A percentile compares a stretch with the other conserved stretches of the same genome.
Evolutionary conservation across 2,329 filamentous ascomycete species (phyloP).

Genomic region (Aspergillus japonicus): DNA sequence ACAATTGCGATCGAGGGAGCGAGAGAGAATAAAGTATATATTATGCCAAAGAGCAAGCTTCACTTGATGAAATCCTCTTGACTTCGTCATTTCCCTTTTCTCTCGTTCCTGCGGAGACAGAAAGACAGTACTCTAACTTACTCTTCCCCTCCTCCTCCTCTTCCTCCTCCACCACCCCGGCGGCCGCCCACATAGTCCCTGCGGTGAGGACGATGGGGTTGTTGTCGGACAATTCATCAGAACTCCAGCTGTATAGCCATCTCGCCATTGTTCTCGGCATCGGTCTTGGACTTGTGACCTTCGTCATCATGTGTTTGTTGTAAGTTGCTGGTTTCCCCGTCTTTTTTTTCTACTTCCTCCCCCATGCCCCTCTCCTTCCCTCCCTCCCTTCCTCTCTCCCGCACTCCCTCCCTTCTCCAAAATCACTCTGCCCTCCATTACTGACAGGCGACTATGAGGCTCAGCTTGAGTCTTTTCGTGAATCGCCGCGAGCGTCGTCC

Average conservation of each 20-base stretch:
- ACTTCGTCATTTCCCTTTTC: neutral
- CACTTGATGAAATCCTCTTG: neutral
- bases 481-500: slow-evolving; percentile 31
- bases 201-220: slow-evolving; percentile 16
- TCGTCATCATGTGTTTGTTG: slow-evolving; percentile 35
- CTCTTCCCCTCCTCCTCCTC: neutral
- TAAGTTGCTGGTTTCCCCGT: slow-evolving; percentile 18
- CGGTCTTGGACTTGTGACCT: slow-evolving; percentile 31
- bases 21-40: neutral
- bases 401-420: too few relatives aligned
- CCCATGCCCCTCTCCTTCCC: neutral
- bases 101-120: too few relatives aligned
- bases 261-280: slow-evolving; percentile 35
- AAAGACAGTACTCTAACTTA: too few relatives aligned
- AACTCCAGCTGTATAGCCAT: slow-evolving; percentile 25
- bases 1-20: neutral
- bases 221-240: slow-evolving; percentile 19
- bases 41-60: neutral
- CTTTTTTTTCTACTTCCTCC: neutral
- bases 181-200: slow-evolving; percentile 8
- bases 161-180: slow-evolving; percentile 4
- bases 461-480: slow-evolving; percentile 31
- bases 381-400: neutral
- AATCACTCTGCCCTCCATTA: neutral
- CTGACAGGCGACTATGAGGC: neutral